A percentile compares a stretch with the other conserved stretches of the same genome.
Evolutionary conservation across 495 filamentous ascomycete genomes (phyloP).

Genomic region (Beverwykella pulmonaria): DNA sequence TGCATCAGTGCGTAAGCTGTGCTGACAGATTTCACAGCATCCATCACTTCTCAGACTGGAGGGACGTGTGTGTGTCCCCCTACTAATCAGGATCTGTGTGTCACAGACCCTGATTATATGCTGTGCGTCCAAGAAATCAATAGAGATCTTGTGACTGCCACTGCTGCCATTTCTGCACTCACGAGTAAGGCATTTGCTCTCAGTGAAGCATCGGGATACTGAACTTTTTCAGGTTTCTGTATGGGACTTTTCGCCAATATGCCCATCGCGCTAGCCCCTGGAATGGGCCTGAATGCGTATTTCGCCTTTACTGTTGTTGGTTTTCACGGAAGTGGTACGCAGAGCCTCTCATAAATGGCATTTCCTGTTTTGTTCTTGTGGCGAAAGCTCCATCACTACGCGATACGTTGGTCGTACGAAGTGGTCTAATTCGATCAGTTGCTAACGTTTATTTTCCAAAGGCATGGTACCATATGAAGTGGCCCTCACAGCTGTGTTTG

Average conservation of each 20-base stretch:
- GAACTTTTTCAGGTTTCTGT: slow-evolving; percentile 61
- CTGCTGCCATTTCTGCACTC: slow-evolving; percentile 70
- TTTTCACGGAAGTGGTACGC: slow-evolving; percentile 55
- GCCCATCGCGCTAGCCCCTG: slow-evolving; percentile 53
- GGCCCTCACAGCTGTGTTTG: slow-evolving; percentile 53
- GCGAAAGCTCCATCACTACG: not conserved
- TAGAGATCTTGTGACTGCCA: slow-evolving; percentile 76
- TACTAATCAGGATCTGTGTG: slow-evolving; percentile 56
- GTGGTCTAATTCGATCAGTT: not conserved
- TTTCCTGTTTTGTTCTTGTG: not conserved
- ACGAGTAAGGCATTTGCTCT: too few species aligned
- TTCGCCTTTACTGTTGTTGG: slow-evolving; percentile 84
- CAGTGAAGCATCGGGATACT: too few species aligned
- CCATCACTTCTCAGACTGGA: slow-evolving; percentile 65
- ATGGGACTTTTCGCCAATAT: slow-evolving; percentile 77
- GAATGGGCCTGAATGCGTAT: slow-evolving; percentile 84
- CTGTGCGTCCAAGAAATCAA: slow-evolving; percentile 68
- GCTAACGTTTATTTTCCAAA: slow-evolving; percentile 5
- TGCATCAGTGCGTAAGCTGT: not conserved
- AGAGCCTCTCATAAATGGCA: not conserved
- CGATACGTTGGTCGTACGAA: not conserved
- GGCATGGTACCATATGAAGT: slow-evolving; percentile 68
- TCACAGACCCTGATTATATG: slow-evolving; percentile 59
- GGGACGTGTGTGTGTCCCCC: slow-evolving; percentile 74
- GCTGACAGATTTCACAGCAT: slow-evolving; percentile 9